Evolutionary conservation across 2,329 filamentous ascomycete genomes (phyloP).

Genomic region (Beauveria asiatica): DNA sequence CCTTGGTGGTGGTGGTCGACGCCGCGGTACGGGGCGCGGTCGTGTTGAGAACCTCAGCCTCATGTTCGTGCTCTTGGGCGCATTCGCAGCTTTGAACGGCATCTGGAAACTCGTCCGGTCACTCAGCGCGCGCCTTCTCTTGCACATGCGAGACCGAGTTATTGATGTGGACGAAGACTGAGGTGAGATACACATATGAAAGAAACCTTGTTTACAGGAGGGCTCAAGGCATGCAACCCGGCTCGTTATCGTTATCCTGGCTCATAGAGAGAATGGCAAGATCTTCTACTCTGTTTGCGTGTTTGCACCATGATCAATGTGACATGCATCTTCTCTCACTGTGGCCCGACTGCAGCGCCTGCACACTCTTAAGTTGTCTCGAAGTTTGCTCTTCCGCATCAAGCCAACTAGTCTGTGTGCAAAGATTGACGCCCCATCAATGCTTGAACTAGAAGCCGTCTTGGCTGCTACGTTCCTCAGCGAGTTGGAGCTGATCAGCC

Average conservation of each 20-base stretch:
- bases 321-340: not conserved
- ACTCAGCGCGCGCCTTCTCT: constrained; percentile 63
- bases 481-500: constrained; percentile 4
- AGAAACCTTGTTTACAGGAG: not conserved
- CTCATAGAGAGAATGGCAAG: constrained; percentile 9
- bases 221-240: not conserved
- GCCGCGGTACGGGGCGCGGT: constrained; percentile 62
- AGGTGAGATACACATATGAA: constrained; percentile 31
- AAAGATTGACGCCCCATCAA: constrained; percentile 55
- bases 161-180: constrained; percentile 64
- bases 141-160: constrained; percentile 70
- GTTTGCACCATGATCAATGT: not conserved
- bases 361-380: constrained; percentile 98
- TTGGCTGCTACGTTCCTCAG: constrained; percentile 29
- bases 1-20: constrained; percentile 41
- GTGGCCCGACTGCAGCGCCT: constrained; percentile 25
- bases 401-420: constrained; percentile 97
- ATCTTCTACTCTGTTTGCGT: not conserved
- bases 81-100: constrained; percentile 71
- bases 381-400: constrained; percentile 62
- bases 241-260: not conserved
- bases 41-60: constrained; percentile 72
- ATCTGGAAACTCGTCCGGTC: constrained; percentile 75
- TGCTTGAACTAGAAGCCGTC: constrained; percentile 40
- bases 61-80: constrained; percentile 69